phyloP scores from a whole-genome alignment of 805 yeast species.

The Isabelozyma heimii region DNA sequence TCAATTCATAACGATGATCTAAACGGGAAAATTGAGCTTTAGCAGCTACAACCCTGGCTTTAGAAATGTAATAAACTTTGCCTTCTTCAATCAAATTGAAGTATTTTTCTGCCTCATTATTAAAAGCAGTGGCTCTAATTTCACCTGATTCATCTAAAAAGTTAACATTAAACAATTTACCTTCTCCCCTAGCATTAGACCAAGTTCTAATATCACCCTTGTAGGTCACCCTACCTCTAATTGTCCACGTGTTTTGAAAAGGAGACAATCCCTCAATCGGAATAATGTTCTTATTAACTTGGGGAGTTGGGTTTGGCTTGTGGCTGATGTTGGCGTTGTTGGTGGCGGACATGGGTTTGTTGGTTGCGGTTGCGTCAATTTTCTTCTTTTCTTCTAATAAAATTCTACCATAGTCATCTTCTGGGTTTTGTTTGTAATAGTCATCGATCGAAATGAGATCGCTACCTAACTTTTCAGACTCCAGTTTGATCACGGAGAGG shows the following conservation, averaged over 20 bases:
- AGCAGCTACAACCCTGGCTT: slow-evolving; percentile 77
- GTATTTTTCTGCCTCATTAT: slow-evolving; percentile 77
- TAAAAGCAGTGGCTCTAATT: slow-evolving; percentile 92
- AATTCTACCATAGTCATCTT: slow-evolving; percentile 39
- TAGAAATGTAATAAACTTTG: slow-evolving; percentile 79
- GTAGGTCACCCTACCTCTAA: slow-evolving; percentile 86
- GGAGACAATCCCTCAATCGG: slow-evolving; percentile 90
- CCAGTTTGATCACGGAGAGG: slow-evolving; percentile 39
- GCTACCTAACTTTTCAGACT: slow-evolving; percentile 36
- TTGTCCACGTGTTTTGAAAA: slow-evolving; percentile 86
- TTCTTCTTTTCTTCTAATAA: slow-evolving; percentile 1
- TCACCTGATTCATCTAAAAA: slow-evolving; percentile 94
- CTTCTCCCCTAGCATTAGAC: slow-evolving; percentile 84
- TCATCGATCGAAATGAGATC: slow-evolving; percentile 49
- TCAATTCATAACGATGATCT: slow-evolving; percentile 84
- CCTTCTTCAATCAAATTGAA: slow-evolving; percentile 82
- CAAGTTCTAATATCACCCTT: slow-evolving; percentile 87
- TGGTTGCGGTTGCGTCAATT: slow-evolving; percentile 9
- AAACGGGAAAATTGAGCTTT: slow-evolving; percentile 83
- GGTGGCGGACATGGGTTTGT: slow-evolving; percentile 6
- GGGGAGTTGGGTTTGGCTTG: slow-evolving; percentile 5
- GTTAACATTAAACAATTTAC: slow-evolving; percentile 84
- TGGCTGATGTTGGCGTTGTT: slow-evolving; percentile 8
- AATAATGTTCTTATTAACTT: slow-evolving; percentile 30
- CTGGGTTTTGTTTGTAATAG: slow-evolving; percentile 58